Conservation (phyloP, 2,329 filamentous ascomycete species). For the Akanthomyces muscarius region DNA sequence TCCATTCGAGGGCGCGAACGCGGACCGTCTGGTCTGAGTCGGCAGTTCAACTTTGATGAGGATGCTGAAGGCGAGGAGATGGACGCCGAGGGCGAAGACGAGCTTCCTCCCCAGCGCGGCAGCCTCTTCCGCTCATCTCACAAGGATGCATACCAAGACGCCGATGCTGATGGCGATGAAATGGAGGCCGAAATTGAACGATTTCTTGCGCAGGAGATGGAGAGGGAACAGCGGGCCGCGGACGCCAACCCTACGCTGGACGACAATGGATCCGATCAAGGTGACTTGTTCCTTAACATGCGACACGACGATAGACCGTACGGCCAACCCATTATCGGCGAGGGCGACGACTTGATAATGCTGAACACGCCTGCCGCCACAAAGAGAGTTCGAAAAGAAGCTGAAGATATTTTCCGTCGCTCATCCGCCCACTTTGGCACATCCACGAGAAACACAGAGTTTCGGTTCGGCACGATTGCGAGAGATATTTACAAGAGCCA, state of each 20-base stretch:
- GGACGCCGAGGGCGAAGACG: conserved; percentile 33
- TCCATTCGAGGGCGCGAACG: conserved; percentile 41
- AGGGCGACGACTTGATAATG: conserved; percentile 51
- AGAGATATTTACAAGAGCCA: conserved; percentile 60
- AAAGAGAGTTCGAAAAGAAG: conserved; percentile 50
- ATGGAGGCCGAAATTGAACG: conserved; percentile 34
- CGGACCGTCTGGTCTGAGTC: conserved; percentile 51
- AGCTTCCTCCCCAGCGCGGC: conserved; percentile 30
- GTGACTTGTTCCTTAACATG: conserved; percentile 50
- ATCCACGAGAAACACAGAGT: conserved; percentile 47
- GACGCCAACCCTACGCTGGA: conserved; percentile 38
- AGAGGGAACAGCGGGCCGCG: conserved; percentile 35
- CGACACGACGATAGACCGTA: conserved; percentile 38
- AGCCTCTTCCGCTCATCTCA: conserved; percentile 32
- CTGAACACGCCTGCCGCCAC: conserved; percentile 53
- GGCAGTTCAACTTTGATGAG: conserved; percentile 34
- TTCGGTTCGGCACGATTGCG: conserved; percentile 66
- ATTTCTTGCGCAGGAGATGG: conserved; percentile 30
- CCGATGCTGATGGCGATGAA: conserved; percentile 29
- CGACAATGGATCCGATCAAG: conserved; percentile 38
- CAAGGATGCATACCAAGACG: conserved; percentile 12
- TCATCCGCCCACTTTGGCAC: conserved; percentile 44
- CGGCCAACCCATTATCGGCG: conserved; percentile 37
- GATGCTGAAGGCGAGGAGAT: conserved; percentile 29
- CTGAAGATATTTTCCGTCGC: conserved; percentile 52